Conservation (phyloP, 768 basidiomycete genomes). For the Lactarius pseudohatsudake region DNA sequence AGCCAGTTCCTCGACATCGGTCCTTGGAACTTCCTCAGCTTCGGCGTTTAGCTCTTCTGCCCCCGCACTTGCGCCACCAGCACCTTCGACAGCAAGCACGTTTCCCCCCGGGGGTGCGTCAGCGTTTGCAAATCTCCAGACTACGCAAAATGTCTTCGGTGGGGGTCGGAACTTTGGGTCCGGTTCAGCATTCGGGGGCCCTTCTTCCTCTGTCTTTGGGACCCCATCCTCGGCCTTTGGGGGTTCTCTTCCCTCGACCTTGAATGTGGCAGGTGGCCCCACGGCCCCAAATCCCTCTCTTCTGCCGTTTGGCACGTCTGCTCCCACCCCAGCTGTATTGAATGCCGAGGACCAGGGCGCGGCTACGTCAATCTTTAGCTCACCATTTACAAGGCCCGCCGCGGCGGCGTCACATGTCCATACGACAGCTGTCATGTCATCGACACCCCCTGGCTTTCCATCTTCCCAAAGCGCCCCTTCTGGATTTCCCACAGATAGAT, state of each 20-base stretch:
- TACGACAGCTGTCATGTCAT: not conserved
- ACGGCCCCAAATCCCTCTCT: not conserved
- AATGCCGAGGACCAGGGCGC: constrained; percentile 1
- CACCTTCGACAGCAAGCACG: constrained; percentile 15
- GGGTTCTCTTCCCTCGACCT: not conserved
- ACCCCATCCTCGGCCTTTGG: constrained; percentile 18
- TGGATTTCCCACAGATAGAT: not conserved
- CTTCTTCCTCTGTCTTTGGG: constrained; percentile 30
- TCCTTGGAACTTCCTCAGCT: constrained; percentile 27
- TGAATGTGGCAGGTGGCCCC: not conserved
- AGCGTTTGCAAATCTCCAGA: constrained; percentile 39
- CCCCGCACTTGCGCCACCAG: constrained; percentile 20
- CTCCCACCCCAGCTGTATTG: constrained; percentile 5
- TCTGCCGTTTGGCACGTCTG: constrained; percentile 20
- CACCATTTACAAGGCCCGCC: constrained; percentile 9
- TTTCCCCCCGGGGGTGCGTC: not conserved
- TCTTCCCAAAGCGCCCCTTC: constrained; percentile 14
- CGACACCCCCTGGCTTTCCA: constrained; percentile 9
- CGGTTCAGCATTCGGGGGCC: constrained; percentile 27
- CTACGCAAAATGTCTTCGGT: constrained; percentile 40
- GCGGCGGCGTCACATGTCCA: not conserved
- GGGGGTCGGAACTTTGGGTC: constrained; percentile 30
- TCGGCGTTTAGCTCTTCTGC: constrained; percentile 25
- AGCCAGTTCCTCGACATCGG: constrained; percentile 26
- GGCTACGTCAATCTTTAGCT: constrained; percentile 7